Percentiles rank a stretch among this genome's conserved stretches.
Evolutionary conservation across 768 basidiomycete species (phyloP).

Genomic region (Exidia glandulosa): DNA sequence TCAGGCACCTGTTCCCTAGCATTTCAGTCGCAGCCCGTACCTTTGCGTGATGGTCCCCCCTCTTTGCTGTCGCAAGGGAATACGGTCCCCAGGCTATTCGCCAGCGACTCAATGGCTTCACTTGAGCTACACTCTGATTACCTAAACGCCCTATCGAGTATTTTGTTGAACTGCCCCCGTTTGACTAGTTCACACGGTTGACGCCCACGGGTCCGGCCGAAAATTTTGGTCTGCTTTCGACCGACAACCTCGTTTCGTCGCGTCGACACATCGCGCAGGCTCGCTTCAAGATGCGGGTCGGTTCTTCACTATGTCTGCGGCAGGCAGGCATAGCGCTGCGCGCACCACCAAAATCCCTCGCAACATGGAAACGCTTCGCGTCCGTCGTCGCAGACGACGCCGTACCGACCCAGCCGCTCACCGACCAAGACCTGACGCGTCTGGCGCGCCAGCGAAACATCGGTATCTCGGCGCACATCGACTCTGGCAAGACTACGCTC

Average conservation of each 20-base stretch:
- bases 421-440: constrained; percentile 53
- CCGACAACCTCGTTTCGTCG: neutral
- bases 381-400: neutral
- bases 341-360: neutral
- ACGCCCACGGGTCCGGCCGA: too few relatives aligned
- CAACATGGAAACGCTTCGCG: neutral
- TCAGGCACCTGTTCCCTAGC: too few relatives aligned
- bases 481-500: constrained; percentile 95
- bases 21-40: too few relatives aligned
- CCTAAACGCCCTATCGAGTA: too few relatives aligned
- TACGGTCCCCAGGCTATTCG: too few relatives aligned
- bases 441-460: constrained; percentile 83
- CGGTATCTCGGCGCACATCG: constrained; percentile 90
- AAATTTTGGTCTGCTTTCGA: neutral
- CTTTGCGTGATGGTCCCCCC: too few relatives aligned
- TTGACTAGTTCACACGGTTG: too few relatives aligned
- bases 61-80: too few relatives aligned
- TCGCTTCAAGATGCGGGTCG: neutral
- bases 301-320: neutral
- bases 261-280: neutral
- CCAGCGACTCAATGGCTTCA: too few relatives aligned
- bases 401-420: constrained; percentile 21
- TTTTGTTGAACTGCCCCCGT: too few relatives aligned
- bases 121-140: too few relatives aligned
- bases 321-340: neutral